Percentiles rank a stretch among this genome's conserved stretches.
phyloP scores from a whole-genome alignment of 2,329 filamentous ascomycete species.

The Shiraia bambusicola region DNA sequence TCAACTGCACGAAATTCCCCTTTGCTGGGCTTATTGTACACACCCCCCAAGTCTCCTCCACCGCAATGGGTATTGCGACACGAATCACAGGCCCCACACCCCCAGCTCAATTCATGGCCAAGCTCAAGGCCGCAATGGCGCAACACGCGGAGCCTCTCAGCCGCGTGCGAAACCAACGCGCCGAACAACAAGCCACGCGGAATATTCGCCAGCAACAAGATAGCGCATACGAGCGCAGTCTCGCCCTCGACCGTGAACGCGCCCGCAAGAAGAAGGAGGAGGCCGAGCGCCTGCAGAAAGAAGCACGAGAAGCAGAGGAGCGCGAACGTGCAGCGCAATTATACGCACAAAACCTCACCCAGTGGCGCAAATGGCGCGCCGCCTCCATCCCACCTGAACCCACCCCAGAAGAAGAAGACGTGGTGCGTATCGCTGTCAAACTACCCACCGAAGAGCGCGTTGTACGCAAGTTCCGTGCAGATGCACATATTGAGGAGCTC shows the following conservation, averaged over 20 bases:
- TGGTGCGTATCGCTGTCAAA: slow-evolving; percentile 61
- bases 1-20: slow-evolving; percentile 89
- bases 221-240: slow-evolving; percentile 85
- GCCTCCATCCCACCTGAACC: slow-evolving; percentile 70
- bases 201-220: slow-evolving; percentile 86
- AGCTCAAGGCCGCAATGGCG: slow-evolving; percentile 71
- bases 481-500: slow-evolving; percentile 79
- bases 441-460: slow-evolving; percentile 64
- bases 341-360: slow-evolving; percentile 56
- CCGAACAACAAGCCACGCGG: slow-evolving; percentile 78
- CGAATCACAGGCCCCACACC: slow-evolving; percentile 73
- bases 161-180: slow-evolving; percentile 71
- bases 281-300: slow-evolving; percentile 62
- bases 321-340: slow-evolving; percentile 63
- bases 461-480: slow-evolving; percentile 69
- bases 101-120: slow-evolving; percentile 69
- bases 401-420: slow-evolving; percentile 60
- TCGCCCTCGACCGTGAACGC: slow-evolving; percentile 85
- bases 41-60: slow-evolving; percentile 78
- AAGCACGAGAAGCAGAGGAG: slow-evolving; percentile 67
- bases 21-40: slow-evolving; percentile 85
- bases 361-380: slow-evolving; percentile 82
- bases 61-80: slow-evolving; percentile 87
- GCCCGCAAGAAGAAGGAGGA: slow-evolving; percentile 75
- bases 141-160: slow-evolving; percentile 76